Evolutionary conservation across 73 alveolate genomes (phyloP), one percentile per base, ranked within the genome.

Genomic region (Paramecium tetraurelia): DNA sequence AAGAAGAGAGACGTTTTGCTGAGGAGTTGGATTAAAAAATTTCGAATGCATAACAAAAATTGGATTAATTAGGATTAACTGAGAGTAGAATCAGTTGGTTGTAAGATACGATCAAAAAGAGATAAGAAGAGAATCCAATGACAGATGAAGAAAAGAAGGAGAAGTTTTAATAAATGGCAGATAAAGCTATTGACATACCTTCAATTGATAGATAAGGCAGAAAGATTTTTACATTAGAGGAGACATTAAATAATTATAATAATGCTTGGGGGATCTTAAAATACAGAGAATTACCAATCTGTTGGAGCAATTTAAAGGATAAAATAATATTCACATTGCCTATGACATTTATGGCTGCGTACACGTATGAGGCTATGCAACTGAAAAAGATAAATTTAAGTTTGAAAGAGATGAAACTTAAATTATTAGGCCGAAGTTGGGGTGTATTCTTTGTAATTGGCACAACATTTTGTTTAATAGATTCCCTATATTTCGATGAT

Each of bases 281-380:
- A n/a, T 80, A 44, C 12, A 41, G 44, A 22, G 20, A 80, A 44
- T 80, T 80, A 80, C 90, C 90, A 3, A 44, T 80, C 2, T 80
- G 90, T 80, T 80, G 90, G 90, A 80, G 90, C 18, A 80, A 80
- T 80, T 80, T 80, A 22, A 80, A 80, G 29, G 90, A 80, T 80
- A 80, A 80, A 80, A 44, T 80, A 41, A 5, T 43, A 44, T 80
- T 80, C 8, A 44, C 90, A 21, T 22, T 80, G 24, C 90, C 90
- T n/a, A 41, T 80, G 72, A 46, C 90, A 80, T 80, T 80, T 24
- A 44, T 80, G 90, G 90, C 76, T 43, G 90, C 90, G 20, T 80
- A 80, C 24, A 80, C 90, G 11, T 80, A 80, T 44, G 90, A 80
- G 48, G 70, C 75, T 18, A 80, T 80, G 57, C 72, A 40, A 41